Evolutionary conservation across 176 grass and related monocot species (phyloP), one percentile per base, ranked within the genome.

Genomic region (Tuctoria greenei): DNA sequence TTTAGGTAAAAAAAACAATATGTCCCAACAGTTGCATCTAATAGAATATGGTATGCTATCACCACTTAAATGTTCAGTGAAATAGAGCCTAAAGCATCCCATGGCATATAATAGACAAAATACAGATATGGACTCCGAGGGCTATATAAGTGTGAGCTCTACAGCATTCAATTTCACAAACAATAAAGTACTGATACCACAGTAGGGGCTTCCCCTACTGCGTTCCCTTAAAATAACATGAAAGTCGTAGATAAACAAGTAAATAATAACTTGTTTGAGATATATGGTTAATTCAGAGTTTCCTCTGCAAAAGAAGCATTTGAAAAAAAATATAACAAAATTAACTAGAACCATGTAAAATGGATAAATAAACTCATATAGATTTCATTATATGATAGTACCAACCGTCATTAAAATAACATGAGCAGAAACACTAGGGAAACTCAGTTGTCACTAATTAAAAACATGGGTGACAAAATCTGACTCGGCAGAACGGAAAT

Each of bases 271-370:
- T 49, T 36, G 73, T 57, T 71, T 44, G 28, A 84, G 67, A 7
- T 71, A 40, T 51, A 28, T 46, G 6, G 60, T n/a, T 57, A 57
- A 55, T 81, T 81, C 26, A 64, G 57, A 81, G 28, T 76, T 75
- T 13, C 68, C 7, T 69, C 58, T 65, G 57, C 72, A 51, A 62
- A 69, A 63, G 36, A 70, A 71, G n/a, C 12, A 66, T 77, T 70
- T 60, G 57, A 56, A 64, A 47, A 47, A 81, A 55, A 55, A 12
- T 9, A 54, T 8, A 56, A 56, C 46, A 80, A 62, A 6, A 74
- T 37, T 60, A 2, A 25, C 12, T 26, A 26, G 13, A 58, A 58
- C 55, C 23, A 58, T 12, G 23, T 11, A 26, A 58, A 58, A 26
- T 58, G 55, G 21, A 58, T 25, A 58, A 70, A 59, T 21, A 76